Evolutionary conservation across 2,329 filamentous ascomycete genomes (phyloP).

Genomic region (Penicillium sp.): DNA sequence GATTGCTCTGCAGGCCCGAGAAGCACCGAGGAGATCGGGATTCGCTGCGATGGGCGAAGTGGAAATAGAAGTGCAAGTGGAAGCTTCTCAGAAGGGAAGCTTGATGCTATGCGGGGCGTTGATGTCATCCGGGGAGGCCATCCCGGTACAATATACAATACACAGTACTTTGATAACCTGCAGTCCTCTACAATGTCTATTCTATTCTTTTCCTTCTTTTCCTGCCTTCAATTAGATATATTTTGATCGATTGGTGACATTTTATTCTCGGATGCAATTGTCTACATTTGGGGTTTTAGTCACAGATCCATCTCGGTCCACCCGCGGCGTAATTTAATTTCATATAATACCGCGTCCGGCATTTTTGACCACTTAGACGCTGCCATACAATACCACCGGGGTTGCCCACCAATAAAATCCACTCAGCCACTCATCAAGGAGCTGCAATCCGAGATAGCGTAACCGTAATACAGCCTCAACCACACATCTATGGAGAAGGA

Average conservation of each 20-base stretch:
- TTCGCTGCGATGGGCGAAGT: neutral
- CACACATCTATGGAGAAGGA: constrained; percentile 9
- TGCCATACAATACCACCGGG: neutral
- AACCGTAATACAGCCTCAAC: neutral
- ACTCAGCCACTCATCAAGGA: neutral
- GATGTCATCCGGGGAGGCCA: constrained; percentile 12
- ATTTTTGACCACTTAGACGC: neutral
- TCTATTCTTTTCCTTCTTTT: neutral
- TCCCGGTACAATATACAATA: too few species aligned
- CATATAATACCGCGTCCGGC: constrained; percentile 4
- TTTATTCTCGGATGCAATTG: neutral
- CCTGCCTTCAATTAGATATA: neutral
- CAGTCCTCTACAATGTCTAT: neutral
- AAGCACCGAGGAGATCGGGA: constrained; percentile 23
- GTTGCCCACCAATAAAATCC: neutral
- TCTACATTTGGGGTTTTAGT: neutral
- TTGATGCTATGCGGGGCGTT: constrained; percentile 22
- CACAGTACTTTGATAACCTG: neutral
- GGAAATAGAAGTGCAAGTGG: neutral
- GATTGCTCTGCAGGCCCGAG: constrained; percentile 31
- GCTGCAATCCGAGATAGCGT: constrained; percentile 6
- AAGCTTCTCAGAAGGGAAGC: constrained; percentile 20
- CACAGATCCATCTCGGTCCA: neutral
- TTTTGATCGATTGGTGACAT: neutral
- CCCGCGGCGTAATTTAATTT: constrained; percentile 2